Evolutionary conservation across 176 grass and related monocot species (phyloP).

Genomic region (Oryza nivara): DNA sequence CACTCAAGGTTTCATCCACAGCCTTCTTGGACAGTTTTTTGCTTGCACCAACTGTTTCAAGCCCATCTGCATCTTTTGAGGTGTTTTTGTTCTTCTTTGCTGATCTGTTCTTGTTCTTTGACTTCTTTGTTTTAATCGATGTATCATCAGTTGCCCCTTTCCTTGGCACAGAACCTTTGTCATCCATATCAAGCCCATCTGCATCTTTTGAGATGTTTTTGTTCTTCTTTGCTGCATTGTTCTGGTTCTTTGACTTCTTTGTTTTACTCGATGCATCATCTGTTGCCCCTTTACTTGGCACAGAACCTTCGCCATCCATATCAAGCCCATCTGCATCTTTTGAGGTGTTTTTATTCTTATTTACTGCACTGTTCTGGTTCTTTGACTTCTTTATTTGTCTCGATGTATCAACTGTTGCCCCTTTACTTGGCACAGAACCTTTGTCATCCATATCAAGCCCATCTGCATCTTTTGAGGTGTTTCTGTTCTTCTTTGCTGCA

Average conservation of each 20-base stretch:
- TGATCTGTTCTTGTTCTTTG: constrained; percentile 30
- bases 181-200: constrained; percentile 17
- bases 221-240: constrained; percentile 36
- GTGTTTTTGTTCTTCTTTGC: constrained; percentile 29
- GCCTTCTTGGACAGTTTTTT: constrained; percentile 4
- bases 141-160: constrained; percentile 16
- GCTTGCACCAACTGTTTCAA: constrained; percentile 26
- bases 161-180: not conserved
- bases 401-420: not conserved
- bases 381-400: constrained; percentile 36
- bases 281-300: constrained; percentile 3
- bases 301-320: not conserved
- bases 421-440: constrained; percentile 9
- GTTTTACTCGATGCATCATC: constrained; percentile 29
- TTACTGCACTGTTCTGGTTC: constrained; percentile 13
- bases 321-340: constrained; percentile 33
- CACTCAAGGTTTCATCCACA: constrained; percentile 18
- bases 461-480: constrained; percentile 31
- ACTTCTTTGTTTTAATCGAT: constrained; percentile 22
- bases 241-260: constrained; percentile 11
- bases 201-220: constrained; percentile 21
- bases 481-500: constrained; percentile 35
- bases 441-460: not conserved
- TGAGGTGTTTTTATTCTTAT: constrained; percentile 32
- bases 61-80: constrained; percentile 31